Evolutionary conservation across 2,329 filamentous ascomycete species (phyloP), one percentile per base, ranked within the genome.

Genomic region (Hymenoscyphus scutula): DNA sequence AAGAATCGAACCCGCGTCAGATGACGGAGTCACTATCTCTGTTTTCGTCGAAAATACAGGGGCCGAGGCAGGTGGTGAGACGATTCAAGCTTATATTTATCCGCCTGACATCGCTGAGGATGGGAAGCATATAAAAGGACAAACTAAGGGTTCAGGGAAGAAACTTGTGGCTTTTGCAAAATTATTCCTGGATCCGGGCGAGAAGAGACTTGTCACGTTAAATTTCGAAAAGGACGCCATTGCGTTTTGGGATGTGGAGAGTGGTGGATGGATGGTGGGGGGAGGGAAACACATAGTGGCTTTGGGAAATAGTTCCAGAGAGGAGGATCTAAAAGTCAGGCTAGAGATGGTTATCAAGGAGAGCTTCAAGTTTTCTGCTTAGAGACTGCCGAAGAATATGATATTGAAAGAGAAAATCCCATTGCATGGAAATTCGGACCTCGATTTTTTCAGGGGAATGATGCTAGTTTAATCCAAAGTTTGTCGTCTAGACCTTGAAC

Each of bases 31-130:
- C n/a, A 41, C 32, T 4, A 55, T 60, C 15, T 48, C 38, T 7
- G 19, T 55, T 17, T 29, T 27, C 5, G 53, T 60, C 10, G 7
- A 38, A 23, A 60, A 60, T 11, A 60, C 53, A 10, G 58, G 58
- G 3, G 13, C 15, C 8, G 19, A 41, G 7, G 15, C 25, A 30
- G 58, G 58, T 13, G n/a, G 19, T 3, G 58, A 60, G 19, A 56
- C 53, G 2, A 32, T 60, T 8, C 58, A 60, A 27, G 58, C 37
- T 30, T 60, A 60, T 56, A 13, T 60, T 34, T 32, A 17, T 23
- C 32, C 41, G 7, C 58, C 41, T n/a, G 17, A 13, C 8, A 48
- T n/a, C n/a, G n/a, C n/a, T n/a, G n/a, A 17, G 29, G 29, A 30
- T 30, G 29, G 4, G 29, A 30, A 30, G 29, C 4, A 5, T 30